These are phyloP conservation scores for Pichia terricola DNA, from an alignment of 1,139 yeast genomes.

Conservation along the genomic window DNA sequence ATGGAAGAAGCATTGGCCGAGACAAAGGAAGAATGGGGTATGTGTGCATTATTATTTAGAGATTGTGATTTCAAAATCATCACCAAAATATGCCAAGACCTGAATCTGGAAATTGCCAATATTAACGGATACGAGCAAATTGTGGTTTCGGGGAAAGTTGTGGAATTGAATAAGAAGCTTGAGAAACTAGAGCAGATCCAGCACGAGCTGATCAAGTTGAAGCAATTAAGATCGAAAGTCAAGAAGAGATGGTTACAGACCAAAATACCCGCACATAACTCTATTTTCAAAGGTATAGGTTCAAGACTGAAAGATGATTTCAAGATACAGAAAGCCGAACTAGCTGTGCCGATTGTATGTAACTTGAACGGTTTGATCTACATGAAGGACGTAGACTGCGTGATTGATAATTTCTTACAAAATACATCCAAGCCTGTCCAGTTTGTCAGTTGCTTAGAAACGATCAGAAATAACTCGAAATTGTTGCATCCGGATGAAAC, in stretches of 20 bases:
- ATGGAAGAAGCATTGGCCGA: conserved; percentile 21
- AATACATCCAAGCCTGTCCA: conserved; percentile 25
- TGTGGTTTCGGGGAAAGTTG: conserved; percentile 24
- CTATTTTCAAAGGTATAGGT: conserved; percentile 20
- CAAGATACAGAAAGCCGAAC: conserved; percentile 1
- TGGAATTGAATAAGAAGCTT: conserved; percentile 12
- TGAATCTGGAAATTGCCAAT: conserved; percentile 22
- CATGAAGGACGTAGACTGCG: conserved; percentile 10
- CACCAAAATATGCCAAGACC: conserved; percentile 7
- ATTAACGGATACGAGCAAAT: conserved; percentile 28
- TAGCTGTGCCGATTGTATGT: conserved; percentile 21
- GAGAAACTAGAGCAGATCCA: conserved; percentile 10
- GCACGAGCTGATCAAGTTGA: conserved; percentile 8
- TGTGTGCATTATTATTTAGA: conserved; percentile 24
- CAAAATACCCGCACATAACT: conserved; percentile 25
- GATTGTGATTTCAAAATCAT: conserved; percentile 18
- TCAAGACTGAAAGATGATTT: conserved; percentile 14
- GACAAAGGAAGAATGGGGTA: conserved; percentile 16
- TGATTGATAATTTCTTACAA: conserved; percentile 20
- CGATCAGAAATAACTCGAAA: conserved; percentile 1
- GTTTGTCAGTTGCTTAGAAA: conserved; percentile 23
- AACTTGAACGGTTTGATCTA: conserved; percentile 21
- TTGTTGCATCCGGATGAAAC: conserved; percentile 2
- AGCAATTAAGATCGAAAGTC: conserved; percentile 19
- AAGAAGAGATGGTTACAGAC: conserved; percentile 21